phyloP scores from a whole-genome alignment of 805 yeast genomes.

The Saccharomycopsis sp. region DNA sequence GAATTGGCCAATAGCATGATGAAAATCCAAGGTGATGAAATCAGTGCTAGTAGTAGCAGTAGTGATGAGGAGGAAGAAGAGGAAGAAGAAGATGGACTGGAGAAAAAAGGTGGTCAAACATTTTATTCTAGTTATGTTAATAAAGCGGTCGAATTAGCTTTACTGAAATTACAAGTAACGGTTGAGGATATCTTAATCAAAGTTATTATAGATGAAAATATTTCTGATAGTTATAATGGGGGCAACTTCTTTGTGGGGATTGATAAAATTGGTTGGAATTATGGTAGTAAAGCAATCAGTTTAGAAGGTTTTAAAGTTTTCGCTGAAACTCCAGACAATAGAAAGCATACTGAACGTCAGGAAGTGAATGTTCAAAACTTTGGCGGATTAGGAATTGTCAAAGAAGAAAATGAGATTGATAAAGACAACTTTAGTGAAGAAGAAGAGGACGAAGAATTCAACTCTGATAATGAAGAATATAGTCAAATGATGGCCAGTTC shows the following conservation, averaged over 20 bases:
- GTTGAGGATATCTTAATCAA: constrained; percentile 37
- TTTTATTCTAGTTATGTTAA: constrained; percentile 22
- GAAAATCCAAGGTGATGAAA: constrained; percentile 21
- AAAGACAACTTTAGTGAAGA: background rate
- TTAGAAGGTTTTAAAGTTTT: constrained; percentile 27
- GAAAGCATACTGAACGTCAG: background rate
- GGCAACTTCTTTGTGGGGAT: constrained; percentile 21
- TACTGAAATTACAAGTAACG: constrained; percentile 47
- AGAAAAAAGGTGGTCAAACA: background rate
- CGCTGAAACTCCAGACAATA: constrained; percentile 25
- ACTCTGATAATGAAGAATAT: constrained; percentile 21
- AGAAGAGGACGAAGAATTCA: background rate
- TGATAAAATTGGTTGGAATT: constrained; percentile 26
- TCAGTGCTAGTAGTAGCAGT: constrained; percentile 2
- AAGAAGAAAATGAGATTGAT: constrained; percentile 12
- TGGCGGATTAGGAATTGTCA: constrained; percentile 21
- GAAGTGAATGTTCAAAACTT: constrained; percentile 1
- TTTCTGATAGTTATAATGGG: constrained; percentile 2
- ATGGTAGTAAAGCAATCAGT: constrained; percentile 34
- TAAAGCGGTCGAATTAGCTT: constrained; percentile 55
- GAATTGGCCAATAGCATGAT: constrained; percentile 24
- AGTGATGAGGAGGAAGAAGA: background rate
- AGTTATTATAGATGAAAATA: constrained; percentile 36
- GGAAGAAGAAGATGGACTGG: background rate
- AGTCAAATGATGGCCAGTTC: constrained; percentile 28